Evolutionary conservation across 768 basidiomycete genomes (phyloP), one percentile per base, ranked within the genome.

Genomic region (Piloderma croceum): DNA sequence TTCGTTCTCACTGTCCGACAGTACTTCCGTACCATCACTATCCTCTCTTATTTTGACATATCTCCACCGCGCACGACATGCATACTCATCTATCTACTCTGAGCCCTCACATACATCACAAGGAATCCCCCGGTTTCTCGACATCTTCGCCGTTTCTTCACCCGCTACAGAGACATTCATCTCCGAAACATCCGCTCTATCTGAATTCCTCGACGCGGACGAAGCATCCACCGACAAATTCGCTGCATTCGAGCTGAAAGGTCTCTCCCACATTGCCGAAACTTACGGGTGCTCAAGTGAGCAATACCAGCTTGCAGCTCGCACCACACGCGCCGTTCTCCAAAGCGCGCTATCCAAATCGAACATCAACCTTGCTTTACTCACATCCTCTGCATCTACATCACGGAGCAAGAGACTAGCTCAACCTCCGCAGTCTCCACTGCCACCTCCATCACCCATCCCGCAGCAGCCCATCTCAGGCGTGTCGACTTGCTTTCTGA

Each of bases 401-500:
- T 43, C 51, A 19, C 38, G 48, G 33, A 39, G 23, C 37, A 67
- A 69, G 58, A 70, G 74, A 41, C 61, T 68, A 18, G 40, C 62
- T 10, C 52, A 53, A 23, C 60, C 69, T 10, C 62, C 68, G 34
- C 64, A 70, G 38, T 59, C 62, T 6, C 76, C 74, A 47, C 66
- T 68, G 5, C 75, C 80, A 1, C 54, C 74, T 20, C 72, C 76
- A 5, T 48, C 65, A 13, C 65, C 69, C 3, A 57, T 69, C 5
- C 67, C 73, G 6, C 67, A 73, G 43, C 57, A 74, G 44, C 81
- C 81, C 2, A 74, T 81, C 39, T 73, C 72, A 39, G 71, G 71
- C 25, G 57, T 79, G 22, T 75, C 80, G 11, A 74, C 77, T 5
- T 91, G 89, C 63, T 81, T 77, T 54, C 50, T 63, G 3, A 70